Conservation (phyloP, 345 rosid species). For the Clausena lansium region DNA sequence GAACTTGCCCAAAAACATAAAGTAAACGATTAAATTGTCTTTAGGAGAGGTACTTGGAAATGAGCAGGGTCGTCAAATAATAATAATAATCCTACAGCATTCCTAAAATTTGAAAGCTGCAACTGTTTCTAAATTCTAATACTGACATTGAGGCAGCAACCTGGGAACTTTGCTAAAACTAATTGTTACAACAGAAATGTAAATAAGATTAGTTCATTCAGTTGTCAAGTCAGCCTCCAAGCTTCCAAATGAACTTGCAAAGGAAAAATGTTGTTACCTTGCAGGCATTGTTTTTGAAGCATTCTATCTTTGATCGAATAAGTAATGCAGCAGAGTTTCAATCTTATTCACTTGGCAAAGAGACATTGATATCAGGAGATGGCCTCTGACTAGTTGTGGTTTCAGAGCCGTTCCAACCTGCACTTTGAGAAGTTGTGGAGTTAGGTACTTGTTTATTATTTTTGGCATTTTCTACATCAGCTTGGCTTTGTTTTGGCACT, state of each 20-base stretch:
- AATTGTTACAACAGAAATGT: slow-evolving; percentile 9
- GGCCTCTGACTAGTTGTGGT: slow-evolving; percentile 29
- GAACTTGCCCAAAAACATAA: background rate
- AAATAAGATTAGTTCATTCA: slow-evolving; percentile 9
- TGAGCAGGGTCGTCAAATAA: background rate
- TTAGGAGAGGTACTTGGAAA: background rate
- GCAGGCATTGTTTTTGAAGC: background rate
- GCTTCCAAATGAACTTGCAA: background rate
- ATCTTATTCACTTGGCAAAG: slow-evolving; percentile 35
- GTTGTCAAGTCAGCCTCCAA: slow-evolving; percentile 14
- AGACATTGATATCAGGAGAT: slow-evolving; percentile 52
- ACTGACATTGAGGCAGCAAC: background rate
- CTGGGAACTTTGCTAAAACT: slow-evolving; percentile 1
- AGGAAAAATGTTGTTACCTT: background rate
- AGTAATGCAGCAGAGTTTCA: background rate
- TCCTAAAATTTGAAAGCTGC: background rate
- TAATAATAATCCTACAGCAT: background rate
- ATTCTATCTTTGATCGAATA: background rate
- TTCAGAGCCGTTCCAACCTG: slow-evolving; percentile 34
- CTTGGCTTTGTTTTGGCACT: slow-evolving; percentile 17
- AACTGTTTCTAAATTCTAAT: slow-evolving; percentile 15
- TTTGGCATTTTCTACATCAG: slow-evolving; percentile 9
- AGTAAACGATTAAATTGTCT: background rate
- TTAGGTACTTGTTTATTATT: slow-evolving; percentile 14
- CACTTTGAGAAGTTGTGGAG: background rate